Evolutionary conservation across 2,329 filamentous ascomycete genomes (phyloP), one percentile per base, ranked within the genome.

Genomic region (Aaosphaeria pasadenensis): DNA sequence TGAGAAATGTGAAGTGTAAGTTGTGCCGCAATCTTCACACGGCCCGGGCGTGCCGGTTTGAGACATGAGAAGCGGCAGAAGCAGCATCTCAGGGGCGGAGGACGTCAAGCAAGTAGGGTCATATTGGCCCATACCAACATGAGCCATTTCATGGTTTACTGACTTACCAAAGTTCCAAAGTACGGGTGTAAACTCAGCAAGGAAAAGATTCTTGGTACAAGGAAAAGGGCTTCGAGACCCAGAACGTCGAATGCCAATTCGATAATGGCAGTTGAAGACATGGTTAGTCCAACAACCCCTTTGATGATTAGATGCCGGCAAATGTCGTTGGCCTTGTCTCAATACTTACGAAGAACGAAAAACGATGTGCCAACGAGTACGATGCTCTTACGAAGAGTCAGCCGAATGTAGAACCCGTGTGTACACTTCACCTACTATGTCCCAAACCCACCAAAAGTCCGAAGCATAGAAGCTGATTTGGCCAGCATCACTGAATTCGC

Each of bases 231-330:
- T 69, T 96, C 89, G 11, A 96, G 77, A 0, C 90, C 87, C 24
- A 96, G 76, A n/a, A 96, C 85, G 62, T 96, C 89, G 66, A 96
- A 96, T 1, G 90, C 86, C 3, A 86, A 77, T 51, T 94, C 87
- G 42, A 87, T 87, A n/a, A 89, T 80, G 11, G 77, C 70, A 7
- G 75, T 69, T 54, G 85, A 82, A 24, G 81, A 68, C 45, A 80
- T 81, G 24, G 77, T 76, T 29, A 92, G 67, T 0, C 89, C 89
- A 43, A 89, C 72, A 30, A 85, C 76, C 43, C 88, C 85, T 88
- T 24, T 24, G 17, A 24, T 24, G 17, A 24, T 24, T 24, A 24
- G 17, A 24, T 24, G 17, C 17, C 17, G 17, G 17, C 17, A 45
- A 11, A 24, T 5, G 11, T 5, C 31, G 39, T 29, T n/a, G n/a